These are phyloP conservation scores for Aegle marmelos DNA, from an alignment of 345 rosid genomes.

Conservation along the genomic window DNA sequence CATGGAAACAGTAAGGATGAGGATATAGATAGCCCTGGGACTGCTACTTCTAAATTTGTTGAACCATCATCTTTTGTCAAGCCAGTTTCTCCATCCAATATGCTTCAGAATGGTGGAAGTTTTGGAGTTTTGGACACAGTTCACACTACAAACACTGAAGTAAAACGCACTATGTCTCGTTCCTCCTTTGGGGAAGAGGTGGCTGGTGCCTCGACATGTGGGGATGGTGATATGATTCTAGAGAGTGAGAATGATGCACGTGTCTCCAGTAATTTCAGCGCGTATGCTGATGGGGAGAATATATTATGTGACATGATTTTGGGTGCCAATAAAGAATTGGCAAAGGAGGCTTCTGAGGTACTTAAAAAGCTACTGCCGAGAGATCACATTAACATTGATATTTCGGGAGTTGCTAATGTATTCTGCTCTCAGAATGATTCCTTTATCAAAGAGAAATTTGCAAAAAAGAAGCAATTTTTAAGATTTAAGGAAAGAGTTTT, in stretches of 20 bases:
- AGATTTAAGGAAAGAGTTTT: conserved; percentile 78
- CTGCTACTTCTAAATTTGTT: conserved; percentile 59
- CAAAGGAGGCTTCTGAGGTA: conserved; percentile 50
- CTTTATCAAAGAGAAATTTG: conserved; percentile 45
- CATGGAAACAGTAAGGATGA: conserved; percentile 40
- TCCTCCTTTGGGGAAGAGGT: conserved; percentile 15
- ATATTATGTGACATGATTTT: conserved; percentile 38
- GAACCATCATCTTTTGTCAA: conserved; percentile 33
- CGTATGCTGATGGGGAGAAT: conserved; percentile 30
- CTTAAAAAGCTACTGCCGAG: conserved; percentile 51
- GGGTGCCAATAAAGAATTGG: conserved; percentile 61
- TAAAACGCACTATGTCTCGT: conserved; percentile 16
- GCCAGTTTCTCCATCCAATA: conserved; percentile 24
- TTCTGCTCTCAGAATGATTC: conserved; percentile 32
- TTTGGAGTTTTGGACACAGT: conserved; percentile 24
- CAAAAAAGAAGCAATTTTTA: conserved; percentile 36
- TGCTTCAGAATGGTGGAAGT: conserved; percentile 23
- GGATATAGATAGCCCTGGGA: conserved; percentile 65
- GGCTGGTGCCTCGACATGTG: conserved; percentile 11
- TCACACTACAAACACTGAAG: conserved; percentile 17
- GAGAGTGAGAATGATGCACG: conserved; percentile 23
- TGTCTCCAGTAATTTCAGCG: conserved; percentile 21
- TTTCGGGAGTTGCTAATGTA: conserved; percentile 23
- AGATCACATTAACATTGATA: conserved; percentile 29
- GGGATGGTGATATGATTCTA: conserved; percentile 16